phyloP scores from a whole-genome alignment of 768 basidiomycete genomes.

The Mycena pura region DNA sequence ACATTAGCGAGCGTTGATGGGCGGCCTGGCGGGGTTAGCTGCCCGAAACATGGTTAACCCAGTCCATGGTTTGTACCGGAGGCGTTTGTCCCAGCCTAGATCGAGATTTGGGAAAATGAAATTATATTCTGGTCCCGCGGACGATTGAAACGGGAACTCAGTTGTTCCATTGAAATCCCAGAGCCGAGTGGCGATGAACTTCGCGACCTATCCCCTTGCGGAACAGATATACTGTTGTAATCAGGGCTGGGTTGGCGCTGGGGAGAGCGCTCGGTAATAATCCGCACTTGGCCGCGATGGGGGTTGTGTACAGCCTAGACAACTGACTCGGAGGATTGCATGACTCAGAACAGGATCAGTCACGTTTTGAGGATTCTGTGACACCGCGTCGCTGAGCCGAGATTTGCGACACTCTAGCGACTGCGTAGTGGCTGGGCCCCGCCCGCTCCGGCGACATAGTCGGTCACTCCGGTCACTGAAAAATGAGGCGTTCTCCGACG shows the following conservation, averaged over 20 bases:
- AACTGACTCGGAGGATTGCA: too few species aligned
- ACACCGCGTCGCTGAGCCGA: too few species aligned
- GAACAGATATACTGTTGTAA: slow-evolving; percentile 11
- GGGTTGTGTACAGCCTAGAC: slow-evolving; percentile 1
- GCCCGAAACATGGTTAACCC: slow-evolving; percentile 20
- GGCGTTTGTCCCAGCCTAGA: slow-evolving; percentile 4
- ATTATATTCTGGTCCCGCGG: slow-evolving; percentile 24
- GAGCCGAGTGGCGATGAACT: slow-evolving; percentile 13
- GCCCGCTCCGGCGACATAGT: too few species aligned
- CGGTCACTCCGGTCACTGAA: too few species aligned
- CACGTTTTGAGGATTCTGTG: too few species aligned
- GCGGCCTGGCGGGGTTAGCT: slow-evolving; percentile 18
- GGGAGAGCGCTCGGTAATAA: neutral
- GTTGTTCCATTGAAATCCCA: slow-evolving; percentile 11
- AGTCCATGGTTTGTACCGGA: neutral
- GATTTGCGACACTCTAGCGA: too few species aligned
- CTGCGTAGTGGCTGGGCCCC: too few species aligned
- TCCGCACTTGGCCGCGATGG: slow-evolving; percentile 13
- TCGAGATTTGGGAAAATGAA: slow-evolving; percentile 16
- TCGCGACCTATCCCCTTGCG: slow-evolving; percentile 21
- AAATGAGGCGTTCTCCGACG: too few species aligned
- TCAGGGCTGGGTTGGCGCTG: slow-evolving; percentile 1
- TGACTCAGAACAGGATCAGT: too few species aligned
- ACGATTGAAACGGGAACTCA: slow-evolving; percentile 19
- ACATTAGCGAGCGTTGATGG: slow-evolving; percentile 14